These are phyloP conservation scores for Cnidoscolus chayamansa DNA, from an alignment of 441 rosid species.

Conservation along the genomic window DNA sequence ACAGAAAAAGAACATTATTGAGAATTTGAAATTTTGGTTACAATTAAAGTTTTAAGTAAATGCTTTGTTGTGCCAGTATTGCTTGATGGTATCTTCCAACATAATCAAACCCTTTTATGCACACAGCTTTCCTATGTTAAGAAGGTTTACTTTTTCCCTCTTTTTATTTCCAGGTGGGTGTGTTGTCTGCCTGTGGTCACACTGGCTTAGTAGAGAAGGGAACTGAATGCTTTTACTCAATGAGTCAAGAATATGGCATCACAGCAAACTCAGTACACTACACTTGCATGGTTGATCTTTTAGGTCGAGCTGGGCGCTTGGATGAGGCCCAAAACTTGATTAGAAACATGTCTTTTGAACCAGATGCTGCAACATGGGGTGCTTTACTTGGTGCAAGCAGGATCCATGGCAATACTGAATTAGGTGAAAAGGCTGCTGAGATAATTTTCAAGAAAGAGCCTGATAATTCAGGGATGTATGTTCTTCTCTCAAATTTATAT, in stretches of 20 bases:
- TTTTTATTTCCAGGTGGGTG: conserved; percentile 46
- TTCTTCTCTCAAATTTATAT: conserved; percentile 66
- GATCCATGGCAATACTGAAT: conserved; percentile 60
- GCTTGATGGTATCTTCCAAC: conserved; percentile 4
- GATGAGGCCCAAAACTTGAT: conserved; percentile 58
- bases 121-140: conserved; percentile 7
- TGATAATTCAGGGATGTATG: conserved; percentile 64
- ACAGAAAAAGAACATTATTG: neutral
- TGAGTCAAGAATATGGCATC: conserved; percentile 49
- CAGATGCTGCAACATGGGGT: conserved; percentile 83
- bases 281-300: conserved; percentile 84
- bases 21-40: neutral
- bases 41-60: conserved; percentile 1
- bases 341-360: conserved; percentile 53
- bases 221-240: conserved; percentile 48
- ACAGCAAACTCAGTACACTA: conserved; percentile 58
- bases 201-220: conserved; percentile 69
- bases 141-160: conserved; percentile 17
- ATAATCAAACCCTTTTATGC: neutral
- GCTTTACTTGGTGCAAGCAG: conserved; percentile 79
- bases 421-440: conserved; percentile 60
- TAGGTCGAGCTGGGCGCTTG: conserved; percentile 66
- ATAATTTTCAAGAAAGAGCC: conserved; percentile 60
- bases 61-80: neutral
- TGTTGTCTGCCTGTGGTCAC: conserved; percentile 80